Base-by-base conservation (phyloP, 192 early-diverging fungal genomes). In the Rhizophagus prolifer region DNA sequence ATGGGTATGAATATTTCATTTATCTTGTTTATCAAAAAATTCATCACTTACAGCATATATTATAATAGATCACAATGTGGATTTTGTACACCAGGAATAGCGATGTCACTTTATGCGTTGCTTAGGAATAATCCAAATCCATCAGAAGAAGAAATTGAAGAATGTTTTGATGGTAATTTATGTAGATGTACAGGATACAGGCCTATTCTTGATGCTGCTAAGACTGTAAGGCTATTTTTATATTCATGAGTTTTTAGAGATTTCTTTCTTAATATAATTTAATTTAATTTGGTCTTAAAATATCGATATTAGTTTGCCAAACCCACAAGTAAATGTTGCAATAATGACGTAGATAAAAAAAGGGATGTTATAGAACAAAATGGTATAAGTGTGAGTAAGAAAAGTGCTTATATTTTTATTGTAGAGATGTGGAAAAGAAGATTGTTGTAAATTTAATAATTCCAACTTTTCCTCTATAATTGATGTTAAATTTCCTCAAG, bases 111-210 rank as follows among this genome's bases (percentile, higher is more conserved):
- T 47, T 96, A 95, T 81, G 86, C 91, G 19, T 81, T 93, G 58
- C 83, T 94, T 68, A 85, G 90, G 66, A 94, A 92, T 79, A 94
- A 94, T 77, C 81, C 87, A 9, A 80, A 76, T 5, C 90, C 92
- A 21, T 87, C 84, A 2, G 87, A 90, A 75, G 82, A 89, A 59
- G 93, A 94, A 54, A 89, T 96, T 44, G 93, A 96, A 76, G 91
- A 91, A 68, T 88, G 91, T 47, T 95, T 95, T 78, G 95, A 96
- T 75, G 95, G 91, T 61, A 50, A 96, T 80, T 79, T 96, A 78
- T 96, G 95, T 80, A 84, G 95, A n/a, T 96, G 95, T 87, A 96
- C 95, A 8, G 95, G 95, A 31, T 96, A 96, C 75, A 78, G 94
- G 7, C 93, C 94, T 3, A 96, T 96, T 77, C 76, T 96, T 21